A percentile compares a stretch with the other conserved stretches of the same genome.
These are phyloP conservation scores for Monosporascus sp. DNA, from an alignment of 2,329 filamentous ascomycete genomes.

Conservation along the genomic window DNA sequence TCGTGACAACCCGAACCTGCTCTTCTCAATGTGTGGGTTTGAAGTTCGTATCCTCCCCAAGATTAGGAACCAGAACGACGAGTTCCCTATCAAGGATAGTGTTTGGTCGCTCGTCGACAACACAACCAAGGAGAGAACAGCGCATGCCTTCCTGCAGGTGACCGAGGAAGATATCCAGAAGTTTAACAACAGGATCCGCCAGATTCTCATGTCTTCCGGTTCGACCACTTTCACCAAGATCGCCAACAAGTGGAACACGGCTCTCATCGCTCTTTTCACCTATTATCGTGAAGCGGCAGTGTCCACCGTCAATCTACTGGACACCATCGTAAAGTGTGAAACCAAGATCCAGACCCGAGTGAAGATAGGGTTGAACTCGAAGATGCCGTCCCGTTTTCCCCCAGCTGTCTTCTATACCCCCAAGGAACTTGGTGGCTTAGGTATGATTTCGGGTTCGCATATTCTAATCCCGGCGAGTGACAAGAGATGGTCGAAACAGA, in stretches of 20 bases:
- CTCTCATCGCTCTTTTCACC: slow-evolving; percentile 91
- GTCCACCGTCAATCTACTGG: slow-evolving; percentile 86
- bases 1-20: slow-evolving; percentile 90
- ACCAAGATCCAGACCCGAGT: slow-evolving; percentile 99
- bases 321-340: slow-evolving; percentile 98
- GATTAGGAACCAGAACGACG: slow-evolving; percentile 89
- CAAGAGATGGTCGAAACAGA: slow-evolving; percentile 98
- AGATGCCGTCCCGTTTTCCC: slow-evolving; percentile 98
- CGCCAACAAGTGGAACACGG: slow-evolving; percentile 99
- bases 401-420: slow-evolving; percentile 98
- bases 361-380: slow-evolving; percentile 97
- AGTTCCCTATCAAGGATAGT: slow-evolving; percentile 95
- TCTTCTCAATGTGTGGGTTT: slow-evolving; percentile 98
- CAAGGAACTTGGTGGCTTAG: slow-evolving; percentile 92
- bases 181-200: slow-evolving; percentile 97
- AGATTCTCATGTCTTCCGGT: slow-evolving; percentile 99
- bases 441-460: slow-evolving; percentile 98
- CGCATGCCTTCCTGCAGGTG: slow-evolving; percentile 94
- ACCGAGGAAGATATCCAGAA: slow-evolving; percentile 97
- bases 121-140: slow-evolving; percentile 92
- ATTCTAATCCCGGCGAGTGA: slow-evolving; percentile 96
- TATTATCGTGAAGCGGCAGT: slow-evolving; percentile 98
- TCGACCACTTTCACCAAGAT: slow-evolving; percentile 99
- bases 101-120: slow-evolving; percentile 98
- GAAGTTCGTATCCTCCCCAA: slow-evolving; percentile 96